Percentiles rank a stretch among this genome's conserved stretches.
Conservation (phyloP, 2,329 filamentous ascomycete genomes). For the Diplodia scrobiculata region DNA sequence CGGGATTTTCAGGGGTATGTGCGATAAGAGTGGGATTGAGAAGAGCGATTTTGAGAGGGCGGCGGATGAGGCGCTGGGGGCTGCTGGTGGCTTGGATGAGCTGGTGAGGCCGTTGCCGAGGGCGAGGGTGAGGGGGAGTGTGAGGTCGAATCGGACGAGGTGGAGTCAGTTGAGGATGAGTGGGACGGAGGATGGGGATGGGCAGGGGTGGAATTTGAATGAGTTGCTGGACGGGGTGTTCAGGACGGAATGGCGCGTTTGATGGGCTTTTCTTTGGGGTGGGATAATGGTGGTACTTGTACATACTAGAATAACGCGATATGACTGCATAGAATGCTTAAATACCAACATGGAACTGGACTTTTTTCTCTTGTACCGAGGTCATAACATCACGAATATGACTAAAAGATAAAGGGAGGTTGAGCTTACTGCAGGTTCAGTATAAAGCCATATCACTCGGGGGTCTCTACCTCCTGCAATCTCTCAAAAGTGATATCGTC, state of each 20-base stretch:
- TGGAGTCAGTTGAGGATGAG: not conserved
- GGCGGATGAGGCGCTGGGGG: not conserved
- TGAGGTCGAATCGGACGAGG: not conserved
- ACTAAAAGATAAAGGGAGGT: too few relatives aligned
- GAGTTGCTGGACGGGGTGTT: not conserved
- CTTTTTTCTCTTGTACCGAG: too few relatives aligned
- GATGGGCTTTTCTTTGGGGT: not conserved
- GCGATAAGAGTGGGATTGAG: slow-evolving; percentile 77
- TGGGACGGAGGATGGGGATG: not conserved
- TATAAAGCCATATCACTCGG: too few relatives aligned
- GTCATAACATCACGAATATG: too few relatives aligned
- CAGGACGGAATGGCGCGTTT: not conserved
- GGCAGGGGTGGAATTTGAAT: slow-evolving; percentile 44
- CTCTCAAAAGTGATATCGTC: too few relatives aligned
- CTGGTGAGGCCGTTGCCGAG: not conserved
- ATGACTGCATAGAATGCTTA: not conserved
- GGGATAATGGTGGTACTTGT: not conserved
- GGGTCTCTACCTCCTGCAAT: too few relatives aligned
- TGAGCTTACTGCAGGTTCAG: too few relatives aligned
- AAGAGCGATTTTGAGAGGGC: slow-evolving; percentile 46
- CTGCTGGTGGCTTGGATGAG: too few relatives aligned
- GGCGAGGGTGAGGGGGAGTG: not conserved
- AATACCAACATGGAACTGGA: too few relatives aligned
- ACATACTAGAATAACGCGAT: not conserved
- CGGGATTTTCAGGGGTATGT: slow-evolving; percentile 88